Evolutionary conservation across 1,139 yeast genomes (phyloP).

Genomic region (Diutina siamensis): DNA sequence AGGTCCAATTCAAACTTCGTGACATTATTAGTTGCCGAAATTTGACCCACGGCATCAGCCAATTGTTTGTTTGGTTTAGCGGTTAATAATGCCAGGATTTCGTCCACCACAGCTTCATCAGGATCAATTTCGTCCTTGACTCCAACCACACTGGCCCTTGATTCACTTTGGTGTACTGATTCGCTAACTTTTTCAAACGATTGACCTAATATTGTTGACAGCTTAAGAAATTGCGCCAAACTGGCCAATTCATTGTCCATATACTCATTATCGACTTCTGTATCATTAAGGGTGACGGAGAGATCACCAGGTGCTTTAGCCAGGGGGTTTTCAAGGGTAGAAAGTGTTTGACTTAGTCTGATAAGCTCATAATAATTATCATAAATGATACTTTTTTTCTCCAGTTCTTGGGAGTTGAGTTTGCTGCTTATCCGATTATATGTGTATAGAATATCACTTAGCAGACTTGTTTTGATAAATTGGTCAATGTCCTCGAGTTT

Average conservation of each 20-base stretch:
- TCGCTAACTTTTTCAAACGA: neutral
- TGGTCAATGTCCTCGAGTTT: constrained; percentile 12
- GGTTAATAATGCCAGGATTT: neutral
- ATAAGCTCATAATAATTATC: constrained; percentile 36
- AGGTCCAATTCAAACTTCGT: neutral
- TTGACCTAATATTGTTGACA: neutral
- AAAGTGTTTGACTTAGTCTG: constrained; percentile 27
- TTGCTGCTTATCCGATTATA: constrained; percentile 23
- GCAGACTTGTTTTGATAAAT: constrained; percentile 12
- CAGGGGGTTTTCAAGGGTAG: neutral
- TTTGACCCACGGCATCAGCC: neutral
- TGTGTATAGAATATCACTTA: constrained; percentile 25
- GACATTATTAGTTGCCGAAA: neutral
- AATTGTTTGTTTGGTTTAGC: neutral
- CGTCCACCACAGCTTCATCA: neutral
- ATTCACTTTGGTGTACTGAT: neutral
- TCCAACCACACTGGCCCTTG: constrained; percentile 1
- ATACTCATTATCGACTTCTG: neutral
- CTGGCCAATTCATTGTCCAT: neutral
- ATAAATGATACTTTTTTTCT: constrained; percentile 34
- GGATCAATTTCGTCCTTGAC: neutral
- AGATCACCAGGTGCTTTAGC: neutral
- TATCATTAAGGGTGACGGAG: neutral
- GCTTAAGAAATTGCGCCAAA: neutral
- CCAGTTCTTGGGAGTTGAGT: constrained; percentile 29